Base-by-base conservation (phyloP, 176 grass and related monocot genomes). In the Poa annua region DNA sequence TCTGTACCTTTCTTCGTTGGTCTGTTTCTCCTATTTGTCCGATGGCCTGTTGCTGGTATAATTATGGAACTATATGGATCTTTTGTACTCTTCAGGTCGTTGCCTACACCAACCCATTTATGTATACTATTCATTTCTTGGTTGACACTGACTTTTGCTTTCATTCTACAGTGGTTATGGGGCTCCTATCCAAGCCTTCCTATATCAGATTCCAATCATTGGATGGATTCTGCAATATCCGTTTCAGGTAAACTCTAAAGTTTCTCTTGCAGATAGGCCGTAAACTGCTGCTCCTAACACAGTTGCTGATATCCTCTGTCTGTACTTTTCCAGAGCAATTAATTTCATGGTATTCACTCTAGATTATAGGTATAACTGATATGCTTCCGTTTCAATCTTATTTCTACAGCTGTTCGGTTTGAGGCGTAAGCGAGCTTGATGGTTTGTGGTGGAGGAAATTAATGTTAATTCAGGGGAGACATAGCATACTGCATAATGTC, bases 21-120 rank as follows among this genome's bases (percentile, higher is more conserved):
- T 86, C 62, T 98, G 59, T 95, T 98, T 91, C 92, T 98, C 77
- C 90, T 98, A 26, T 92, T 98, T 93, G 90, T 95, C 45, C 84
- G 90, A 51, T 98, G 90, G 92, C 90, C 95, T 86, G 63, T 95
- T 89, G 64, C 85, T 80, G 95, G 95, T 80, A 98, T 98, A 41
- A 90, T 95, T 39, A 84, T 95, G 82, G 95, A 97, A 81, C 82
- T 91, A 19, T 88, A 85, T 91, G 89, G 89, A 85, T 83, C 79
- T 66, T 85, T 91, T 74, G 83, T 88, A 64, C 86, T 91, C 49
- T 91, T 91, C 78, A 91, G 89, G 89, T 91, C 39, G 49, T 78
- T 66, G 41, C 64, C 79, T 29, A 29, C 70, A 52, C 39, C 24
- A 42, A 79, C 32, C 60, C 52, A 75, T 26, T 75, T 80, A n/a